Evolutionary conservation across 352 stramenopile genomes (phyloP), one percentile per base, ranked within the genome.

Genomic region (Globisporangium mamillatum): DNA sequence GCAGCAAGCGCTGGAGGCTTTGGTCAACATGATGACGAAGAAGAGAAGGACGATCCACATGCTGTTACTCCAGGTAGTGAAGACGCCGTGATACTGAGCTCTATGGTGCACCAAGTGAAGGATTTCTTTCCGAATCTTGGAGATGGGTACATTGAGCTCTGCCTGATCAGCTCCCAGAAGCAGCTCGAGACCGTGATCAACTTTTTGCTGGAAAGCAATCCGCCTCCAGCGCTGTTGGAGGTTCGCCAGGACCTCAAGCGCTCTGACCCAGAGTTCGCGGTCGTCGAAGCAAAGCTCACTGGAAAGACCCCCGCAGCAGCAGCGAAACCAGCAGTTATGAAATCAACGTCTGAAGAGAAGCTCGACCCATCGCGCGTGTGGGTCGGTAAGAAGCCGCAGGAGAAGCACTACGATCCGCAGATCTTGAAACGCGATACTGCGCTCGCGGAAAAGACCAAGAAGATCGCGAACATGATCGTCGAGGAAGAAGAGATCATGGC

Each of bases 61-160:
- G 29, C 9, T 16, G 10, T n/a, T 55, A n/a, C n/a, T 22, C 2
- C 41, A 10, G 41, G 44, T 20, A 48, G 38, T 14, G 55, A 64
- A 22, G 64, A 62, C 8, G 50, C 32, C 12, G 58, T 55, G 1
- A 52, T 66, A 27, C 27, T 86, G 56, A 60, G 44, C 22, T 67
- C 79, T 20, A 71, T 88, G 68, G 71, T 87, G 29, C 53, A 74
- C 5, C 81, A 89, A 72, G 81, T 91, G 7, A 76, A 83, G 52
- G 82, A 91, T 22, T 79, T 89, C 22, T 86, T 91, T 56, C 81
- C 81, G 0, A 73, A 87, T 58, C 57, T 91, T 16, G 82, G 82
- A 4, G 78, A 87, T 18, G 82, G 82, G 14, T 91, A 79, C 67
- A 70, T 89, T n/a, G 81, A 89, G 53, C 69, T 91, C 1, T 88